Evolutionary conservation across 2,329 filamentous ascomycete species (phyloP), one percentile per base, ranked within the genome.

Genomic region (Alternaria sp.): DNA sequence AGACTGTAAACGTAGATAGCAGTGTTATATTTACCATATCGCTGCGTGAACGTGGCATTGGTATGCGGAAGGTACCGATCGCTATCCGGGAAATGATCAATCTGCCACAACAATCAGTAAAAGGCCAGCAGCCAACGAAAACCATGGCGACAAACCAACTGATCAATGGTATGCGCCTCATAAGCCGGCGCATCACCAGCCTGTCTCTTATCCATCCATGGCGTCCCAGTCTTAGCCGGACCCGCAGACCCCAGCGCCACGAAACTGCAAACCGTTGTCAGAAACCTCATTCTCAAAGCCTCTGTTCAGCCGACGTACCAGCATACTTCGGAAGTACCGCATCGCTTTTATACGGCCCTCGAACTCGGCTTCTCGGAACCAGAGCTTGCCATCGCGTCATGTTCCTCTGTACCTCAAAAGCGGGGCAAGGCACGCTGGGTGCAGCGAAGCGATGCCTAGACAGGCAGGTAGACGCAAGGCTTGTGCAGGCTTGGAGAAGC

Each of bases 21-120:
- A 2, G 30, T 32, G 30, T 32, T 32, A 8, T 4, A 32, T 32
- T 15, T 32, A 32, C 30, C 30, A 32, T 32, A 32, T 32, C 85
- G 81, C 72, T 87, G 85, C 53, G 81, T 80, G 71, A 87, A 88
- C 1, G 85, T 88, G 17, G 78, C 83, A 61, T 82, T 81, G 12
- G 79, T 79, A 66, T 81, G 83, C 5, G 79, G 81, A 12, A 69
- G 68, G 69, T 83, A 84, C 9, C 73, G 72, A n/a, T 73, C 65
- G 40, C 73, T 77, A n/a, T 80, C 61, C 8, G 80, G 83, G 51
- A 84, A 84, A 71, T 85, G 83, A 65, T 85, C 83, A 65, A 85
- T 83, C 72, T 81, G 65, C 11, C 25, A 4, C 5, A 17, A 19
- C 7, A 9, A 21, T 57, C 26, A 64, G 62, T 15, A 50, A 13